A percentile compares a stretch with the other conserved stretches of the same genome.
phyloP scores from a whole-genome alignment of 495 filamentous ascomycete species.

The Trichoderma gamsii region DNA sequence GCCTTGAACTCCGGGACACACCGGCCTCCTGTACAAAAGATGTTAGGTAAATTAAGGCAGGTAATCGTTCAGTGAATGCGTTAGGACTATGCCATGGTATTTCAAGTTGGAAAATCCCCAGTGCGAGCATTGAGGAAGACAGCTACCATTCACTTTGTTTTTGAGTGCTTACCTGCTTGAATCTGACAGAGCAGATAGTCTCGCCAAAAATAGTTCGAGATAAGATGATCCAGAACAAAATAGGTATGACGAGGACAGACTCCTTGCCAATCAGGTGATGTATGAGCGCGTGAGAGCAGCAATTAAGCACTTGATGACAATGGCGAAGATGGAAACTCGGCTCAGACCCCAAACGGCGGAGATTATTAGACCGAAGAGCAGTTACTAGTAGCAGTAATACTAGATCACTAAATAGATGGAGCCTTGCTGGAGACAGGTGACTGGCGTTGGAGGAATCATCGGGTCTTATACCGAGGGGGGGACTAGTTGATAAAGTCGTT shows the following conservation, averaged over 20 bases:
- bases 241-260: not conserved
- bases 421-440: slow-evolving; percentile 7
- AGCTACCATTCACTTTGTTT: not conserved
- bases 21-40: not conserved
- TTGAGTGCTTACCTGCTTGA: not conserved
- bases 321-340: not conserved
- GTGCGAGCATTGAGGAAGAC: not conserved
- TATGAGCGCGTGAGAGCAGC: not conserved
- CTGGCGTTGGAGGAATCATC: slow-evolving; percentile 11
- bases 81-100: not conserved
- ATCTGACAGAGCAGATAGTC: not conserved
- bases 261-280: not conserved
- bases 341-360: not conserved
- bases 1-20: slow-evolving; percentile 1
- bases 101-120: not conserved
- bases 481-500: not conserved
- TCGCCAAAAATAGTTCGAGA: not conserved
- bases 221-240: not conserved
- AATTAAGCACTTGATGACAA: not conserved
- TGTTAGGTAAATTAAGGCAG: not conserved
- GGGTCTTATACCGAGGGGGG: slow-evolving; percentile 14
- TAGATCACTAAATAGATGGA: slow-evolving; percentile 9
- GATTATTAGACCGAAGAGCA: not conserved
- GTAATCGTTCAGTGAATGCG: not conserved
- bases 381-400: not conserved